Conservation (phyloP, 2,329 filamentous ascomycete genomes). For the Coniochaeta hoffmannii region DNA sequence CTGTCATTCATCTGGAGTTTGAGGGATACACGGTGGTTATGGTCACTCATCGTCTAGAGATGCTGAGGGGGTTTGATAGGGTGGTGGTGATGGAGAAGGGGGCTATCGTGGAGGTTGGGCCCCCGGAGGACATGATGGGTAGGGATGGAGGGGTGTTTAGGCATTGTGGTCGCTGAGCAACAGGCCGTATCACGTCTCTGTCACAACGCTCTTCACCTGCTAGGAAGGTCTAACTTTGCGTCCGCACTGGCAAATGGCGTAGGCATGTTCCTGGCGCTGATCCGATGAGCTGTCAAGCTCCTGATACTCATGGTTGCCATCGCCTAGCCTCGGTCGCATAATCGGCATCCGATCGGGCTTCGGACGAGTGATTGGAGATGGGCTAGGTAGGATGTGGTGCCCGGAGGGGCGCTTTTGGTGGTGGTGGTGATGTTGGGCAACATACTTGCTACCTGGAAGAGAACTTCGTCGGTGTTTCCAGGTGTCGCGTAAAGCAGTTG, state of each 20-base stretch:
- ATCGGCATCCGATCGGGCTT: slow-evolving; percentile 5
- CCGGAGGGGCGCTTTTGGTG: slow-evolving; percentile 33
- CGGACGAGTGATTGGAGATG: slow-evolving; percentile 41
- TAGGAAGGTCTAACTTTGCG: slow-evolving; percentile 50
- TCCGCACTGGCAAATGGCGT: slow-evolving; percentile 36
- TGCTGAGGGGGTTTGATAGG: slow-evolving; percentile 40
- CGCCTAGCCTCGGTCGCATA: slow-evolving; percentile 39
- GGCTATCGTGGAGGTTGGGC: slow-evolving; percentile 26
- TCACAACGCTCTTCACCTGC: slow-evolving; percentile 35
- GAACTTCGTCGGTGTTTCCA: slow-evolving; percentile 44
- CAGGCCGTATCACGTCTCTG: slow-evolving; percentile 42
- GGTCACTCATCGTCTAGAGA: slow-evolving; percentile 31
- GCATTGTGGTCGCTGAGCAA: no score
- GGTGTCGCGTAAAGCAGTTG: slow-evolving; percentile 35
- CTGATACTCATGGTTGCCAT: slow-evolving; percentile 47
- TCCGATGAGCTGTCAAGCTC: slow-evolving; percentile 51
- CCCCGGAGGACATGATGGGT: no score
- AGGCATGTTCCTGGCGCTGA: slow-evolving; percentile 35
- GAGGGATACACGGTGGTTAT: slow-evolving; percentile 38
- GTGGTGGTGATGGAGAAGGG: slow-evolving; percentile 39
- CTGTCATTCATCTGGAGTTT: slow-evolving; percentile 26
- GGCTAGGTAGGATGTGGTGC: slow-evolving; percentile 29
- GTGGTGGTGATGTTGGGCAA: slow-evolving; percentile 53
- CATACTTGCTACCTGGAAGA: slow-evolving; percentile 48
- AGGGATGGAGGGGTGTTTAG: no score